phyloP scores from a whole-genome alignment of 441 rosid genomes.

The Bruguiera hainesii region DNA sequence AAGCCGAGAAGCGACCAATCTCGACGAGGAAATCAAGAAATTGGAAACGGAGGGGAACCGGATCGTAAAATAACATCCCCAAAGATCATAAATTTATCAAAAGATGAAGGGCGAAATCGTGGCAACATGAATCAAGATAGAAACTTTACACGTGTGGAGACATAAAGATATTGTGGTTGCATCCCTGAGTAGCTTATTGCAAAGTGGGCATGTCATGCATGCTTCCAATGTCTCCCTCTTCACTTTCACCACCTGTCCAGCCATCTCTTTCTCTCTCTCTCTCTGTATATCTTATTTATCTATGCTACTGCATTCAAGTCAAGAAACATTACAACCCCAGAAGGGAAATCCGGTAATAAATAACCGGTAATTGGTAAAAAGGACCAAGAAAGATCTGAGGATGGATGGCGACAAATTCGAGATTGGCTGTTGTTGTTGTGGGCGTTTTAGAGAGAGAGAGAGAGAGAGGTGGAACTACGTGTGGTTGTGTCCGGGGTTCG shows the following conservation, averaged over 20 bases:
- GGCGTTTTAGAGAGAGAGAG: neutral
- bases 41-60: conserved; percentile 15
- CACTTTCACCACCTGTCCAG: conserved; percentile 38
- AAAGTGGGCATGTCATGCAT: conserved; percentile 78
- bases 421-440: neutral
- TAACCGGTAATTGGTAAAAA: conserved; percentile 11
- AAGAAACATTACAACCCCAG: conserved; percentile 2
- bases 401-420: neutral
- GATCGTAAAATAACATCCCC: neutral
- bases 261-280: conserved; percentile 19
- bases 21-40: conserved; percentile 10
- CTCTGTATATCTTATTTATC: neutral
- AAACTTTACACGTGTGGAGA: conserved; percentile 66
- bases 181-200: conserved; percentile 52
- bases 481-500: neutral
- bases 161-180: conserved; percentile 69
- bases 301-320: neutral
- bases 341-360: conserved; percentile 15
- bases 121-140: neutral
- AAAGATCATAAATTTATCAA: conserved; percentile 11
- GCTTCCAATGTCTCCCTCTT: conserved; percentile 46
- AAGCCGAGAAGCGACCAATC: neutral
- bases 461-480: neutral
- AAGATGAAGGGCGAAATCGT: neutral
- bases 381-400: conserved; percentile 17